Base-by-base conservation (phyloP, 805 yeast species). In the Yarrowia sp. region DNA sequence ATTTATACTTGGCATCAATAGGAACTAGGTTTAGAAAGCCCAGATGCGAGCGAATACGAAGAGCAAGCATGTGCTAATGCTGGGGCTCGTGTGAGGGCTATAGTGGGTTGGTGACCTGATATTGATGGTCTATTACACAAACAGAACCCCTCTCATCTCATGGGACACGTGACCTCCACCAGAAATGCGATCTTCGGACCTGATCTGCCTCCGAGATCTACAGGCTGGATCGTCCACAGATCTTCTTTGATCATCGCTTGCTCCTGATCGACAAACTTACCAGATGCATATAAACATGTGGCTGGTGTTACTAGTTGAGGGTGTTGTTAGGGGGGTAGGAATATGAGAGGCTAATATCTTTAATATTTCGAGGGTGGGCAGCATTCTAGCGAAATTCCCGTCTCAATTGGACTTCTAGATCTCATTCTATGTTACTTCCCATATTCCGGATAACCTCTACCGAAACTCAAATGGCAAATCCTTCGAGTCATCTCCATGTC, bases 201-300 rank as follows among this genome's bases (percentile, higher is more conserved):
- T n/a, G 56, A 52, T 52, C 56, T 35, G 5, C 56, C 16, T 14
- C 3, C n/a, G 15, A 35, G 42, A 32, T 16, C 22, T n/a, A 9
- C 53, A 8, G n/a, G 8, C 14, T 15, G 8, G 56, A 52, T 52
- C 56, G 40, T 8, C 55, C 5, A 10, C 10, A 9, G 45, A 53
- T 53, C 59, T 5, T 14, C 45, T 40, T 16, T 14, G 59, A 53
- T 53, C 59, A n/a, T 9, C 59, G 35, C 8, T 38, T 40, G 59
- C 45, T 53, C 59, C 59, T 53, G 59, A 53, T 53, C 59, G 59
- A 9, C 59, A 53, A 52, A 52, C 56, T 36, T 52, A 52, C 11
- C 14, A 36, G 26, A n/a, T 16, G 56, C 42, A 52, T 35, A 12
- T 32, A 26, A 48, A 26, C 35, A 26, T 32, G 53, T 12, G 40